Conservation (phyloP, 1,284 basidiomycete species). For the Spongispora temasekensis region DNA sequence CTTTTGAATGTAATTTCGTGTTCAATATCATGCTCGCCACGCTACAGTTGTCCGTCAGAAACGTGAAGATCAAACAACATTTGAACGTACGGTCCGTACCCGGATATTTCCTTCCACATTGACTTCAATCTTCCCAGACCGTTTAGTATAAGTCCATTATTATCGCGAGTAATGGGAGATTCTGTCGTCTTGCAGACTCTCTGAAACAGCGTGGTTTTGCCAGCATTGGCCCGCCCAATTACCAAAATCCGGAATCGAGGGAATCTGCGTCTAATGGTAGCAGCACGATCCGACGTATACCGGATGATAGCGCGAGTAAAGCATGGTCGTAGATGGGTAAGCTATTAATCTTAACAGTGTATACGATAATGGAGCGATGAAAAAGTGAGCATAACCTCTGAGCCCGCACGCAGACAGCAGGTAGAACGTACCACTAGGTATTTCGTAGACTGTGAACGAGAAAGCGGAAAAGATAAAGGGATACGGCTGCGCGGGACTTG, state of each 20-base stretch:
- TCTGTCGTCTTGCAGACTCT: constrained; percentile 15
- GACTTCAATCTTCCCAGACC: background rate
- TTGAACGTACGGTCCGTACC: background rate
- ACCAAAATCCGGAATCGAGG: background rate
- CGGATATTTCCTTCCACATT: background rate
- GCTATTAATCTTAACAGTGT: no score
- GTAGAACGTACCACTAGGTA: no score
- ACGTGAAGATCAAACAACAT: background rate
- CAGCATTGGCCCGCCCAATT: constrained; percentile 6
- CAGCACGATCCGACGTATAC: background rate
- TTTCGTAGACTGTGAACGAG: no score
- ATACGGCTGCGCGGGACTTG: no score
- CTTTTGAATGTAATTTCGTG: constrained; percentile 30
- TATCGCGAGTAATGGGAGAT: constrained; percentile 6
- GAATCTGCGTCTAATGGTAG: background rate
- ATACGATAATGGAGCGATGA: no score
- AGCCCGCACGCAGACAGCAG: no score
- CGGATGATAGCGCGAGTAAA: no score
- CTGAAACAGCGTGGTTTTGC: constrained; percentile 18
- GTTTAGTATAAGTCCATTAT: background rate
- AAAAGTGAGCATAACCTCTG: no score
- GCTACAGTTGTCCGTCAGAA: constrained; percentile 15
- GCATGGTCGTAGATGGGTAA: no score
- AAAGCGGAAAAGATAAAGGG: no score
- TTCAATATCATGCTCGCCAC: constrained; percentile 35